Evolutionary conservation across 208 protist species (phyloP).

Genomic region (Crithidia fasciculata): DNA sequence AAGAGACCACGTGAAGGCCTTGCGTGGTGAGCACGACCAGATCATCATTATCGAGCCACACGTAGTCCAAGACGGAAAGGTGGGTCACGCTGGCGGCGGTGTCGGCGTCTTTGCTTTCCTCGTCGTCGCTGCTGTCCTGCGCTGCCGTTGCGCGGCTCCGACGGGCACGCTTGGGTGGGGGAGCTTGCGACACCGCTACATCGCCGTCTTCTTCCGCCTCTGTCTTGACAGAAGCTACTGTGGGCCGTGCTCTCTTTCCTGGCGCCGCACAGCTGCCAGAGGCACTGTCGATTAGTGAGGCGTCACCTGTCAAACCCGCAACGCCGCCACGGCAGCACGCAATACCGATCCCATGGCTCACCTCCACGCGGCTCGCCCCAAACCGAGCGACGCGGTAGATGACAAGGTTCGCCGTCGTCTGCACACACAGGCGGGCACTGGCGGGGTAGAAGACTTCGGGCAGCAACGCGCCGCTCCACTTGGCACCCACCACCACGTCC

Average conservation of each 20-base stretch:
- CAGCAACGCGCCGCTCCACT: constrained; percentile 61
- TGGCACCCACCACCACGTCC: constrained; percentile 57
- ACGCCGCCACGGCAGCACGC: constrained; percentile 19
- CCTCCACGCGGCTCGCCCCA: constrained; percentile 22
- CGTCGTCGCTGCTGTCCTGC: not conserved
- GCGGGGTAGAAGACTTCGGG: constrained; percentile 71
- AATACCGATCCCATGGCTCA: constrained; percentile 53
- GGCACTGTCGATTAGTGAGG: too few relatives aligned
- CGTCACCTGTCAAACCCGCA: not conserved
- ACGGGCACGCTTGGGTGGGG: too few relatives aligned
- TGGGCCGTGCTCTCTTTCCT: not conserved
- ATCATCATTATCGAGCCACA: constrained; percentile 62
- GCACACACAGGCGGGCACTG: constrained; percentile 63
- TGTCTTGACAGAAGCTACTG: too few relatives aligned
- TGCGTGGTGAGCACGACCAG: constrained; percentile 59
- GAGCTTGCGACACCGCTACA: too few relatives aligned
- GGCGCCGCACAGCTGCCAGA: too few relatives aligned
- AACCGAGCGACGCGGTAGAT: constrained; percentile 74
- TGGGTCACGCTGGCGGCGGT: not conserved
- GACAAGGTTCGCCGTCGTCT: constrained; percentile 62
- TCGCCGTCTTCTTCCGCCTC: too few relatives aligned
- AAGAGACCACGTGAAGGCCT: constrained; percentile 51
- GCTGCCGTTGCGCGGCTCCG: too few relatives aligned
- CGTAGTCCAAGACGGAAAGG: constrained; percentile 45
- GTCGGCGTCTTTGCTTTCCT: not conserved